Conservation (phyloP, 1,284 basidiomycete genomes). For the Sphaerobolus stellatus region DNA sequence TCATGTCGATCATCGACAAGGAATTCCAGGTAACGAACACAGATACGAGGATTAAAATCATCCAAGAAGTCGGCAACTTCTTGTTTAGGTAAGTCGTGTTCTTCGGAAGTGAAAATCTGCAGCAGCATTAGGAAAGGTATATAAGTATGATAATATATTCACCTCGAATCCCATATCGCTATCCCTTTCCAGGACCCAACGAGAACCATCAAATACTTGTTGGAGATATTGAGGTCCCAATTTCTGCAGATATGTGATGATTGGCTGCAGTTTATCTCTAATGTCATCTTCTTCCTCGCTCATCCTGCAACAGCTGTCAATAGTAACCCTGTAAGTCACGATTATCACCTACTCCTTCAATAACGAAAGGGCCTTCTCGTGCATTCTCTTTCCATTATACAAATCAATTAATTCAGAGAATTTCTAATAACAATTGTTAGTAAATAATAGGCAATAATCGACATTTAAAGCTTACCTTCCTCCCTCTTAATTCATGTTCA, state of each 20-base stretch:
- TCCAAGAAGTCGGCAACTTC: constrained; percentile 80
- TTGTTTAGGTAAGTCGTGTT: constrained; percentile 81
- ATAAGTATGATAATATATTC: constrained; percentile 14
- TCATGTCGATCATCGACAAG: constrained; percentile 78
- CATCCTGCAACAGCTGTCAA: constrained; percentile 47
- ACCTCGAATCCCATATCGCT: constrained; percentile 76
- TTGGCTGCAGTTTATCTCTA: constrained; percentile 79
- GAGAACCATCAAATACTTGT: constrained; percentile 76
- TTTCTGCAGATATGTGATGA: constrained; percentile 89
- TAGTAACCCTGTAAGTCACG: constrained; percentile 5
- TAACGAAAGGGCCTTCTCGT: constrained; percentile 81
- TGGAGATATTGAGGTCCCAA: constrained; percentile 78
- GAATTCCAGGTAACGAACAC: constrained; percentile 84
- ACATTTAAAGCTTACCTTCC: constrained; percentile 56
- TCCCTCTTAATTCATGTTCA: constrained; percentile 80
- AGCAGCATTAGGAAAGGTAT: not conserved
- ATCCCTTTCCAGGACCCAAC: constrained; percentile 84
- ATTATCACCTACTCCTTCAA: constrained; percentile 66
- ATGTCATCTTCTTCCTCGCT: constrained; percentile 77
- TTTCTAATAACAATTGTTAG: constrained; percentile 57
- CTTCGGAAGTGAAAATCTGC: constrained; percentile 94
- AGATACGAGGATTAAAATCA: constrained; percentile 62
- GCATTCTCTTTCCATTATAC: constrained; percentile 95
- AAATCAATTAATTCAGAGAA: constrained; percentile 87
- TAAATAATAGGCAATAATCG: no score